Evolutionary conservation across 2,329 filamentous ascomycete genomes (phyloP), one percentile per base, ranked within the genome.

Genomic region (Tothia fuscella): DNA sequence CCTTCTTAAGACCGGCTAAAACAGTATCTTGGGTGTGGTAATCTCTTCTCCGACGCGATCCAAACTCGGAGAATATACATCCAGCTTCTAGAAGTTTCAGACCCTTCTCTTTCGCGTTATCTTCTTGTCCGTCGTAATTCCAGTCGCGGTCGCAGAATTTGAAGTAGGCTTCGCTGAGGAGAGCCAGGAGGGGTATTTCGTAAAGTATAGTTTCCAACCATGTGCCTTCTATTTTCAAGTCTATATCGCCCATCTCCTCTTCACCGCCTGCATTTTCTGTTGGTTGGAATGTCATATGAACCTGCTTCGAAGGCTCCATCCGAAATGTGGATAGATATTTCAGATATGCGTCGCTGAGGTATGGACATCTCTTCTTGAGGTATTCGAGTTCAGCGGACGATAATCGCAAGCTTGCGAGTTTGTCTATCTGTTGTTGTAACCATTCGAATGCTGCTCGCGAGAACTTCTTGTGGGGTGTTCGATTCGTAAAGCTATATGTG

Each of bases 181-280:
- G 63, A 3, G 93, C 87, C 16, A 98, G 72, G 17, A 98, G 72
- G 0, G 91, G 91, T 44, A 98, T 95, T 64, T 98, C 91, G 64
- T 98, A 98, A 19, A 98, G 74, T 44, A 98, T 98, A 0, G 91
- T 96, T 51, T 95, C 87, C 6, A 86, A 74, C 91, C 91, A 98
- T 42, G 78, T 68, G 7, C 91, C 91, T 51, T 78, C 78, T 48
- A 93, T 80, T 30, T 76, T 67, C 48, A 96, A 78, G 50, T 80
- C 68, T 38, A 95, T 65, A 45, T 88, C 80, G 32, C 91, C 91
- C 32, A 80, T 52, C 28, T 62, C 57, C 44, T 80, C 77, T 45
- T 82, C 80, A 2, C 75, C 67, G 37, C 81, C 77, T 0, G 74
- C 78, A 51, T 83, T 67, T 6, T 62, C 46, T 4, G 61, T 51